Base-by-base conservation (phyloP, 768 basidiomycete species). In the Candolleomyces efflorescens region DNA sequence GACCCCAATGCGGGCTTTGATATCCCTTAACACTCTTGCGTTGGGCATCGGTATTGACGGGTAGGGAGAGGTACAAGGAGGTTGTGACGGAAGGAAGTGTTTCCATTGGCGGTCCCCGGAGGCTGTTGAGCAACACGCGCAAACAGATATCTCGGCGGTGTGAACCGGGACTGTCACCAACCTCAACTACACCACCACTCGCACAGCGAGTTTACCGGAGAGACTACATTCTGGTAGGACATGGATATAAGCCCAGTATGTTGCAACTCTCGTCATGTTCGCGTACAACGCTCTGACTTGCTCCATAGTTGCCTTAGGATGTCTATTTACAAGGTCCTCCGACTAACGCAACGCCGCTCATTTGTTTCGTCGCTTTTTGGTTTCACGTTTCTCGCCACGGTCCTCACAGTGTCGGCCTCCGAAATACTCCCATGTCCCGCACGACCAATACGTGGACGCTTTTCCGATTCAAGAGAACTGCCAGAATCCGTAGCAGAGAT, bases 371-470 rank as follows among this genome's bases (percentile, higher is more conserved):
- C 87, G 36, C 84, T 93, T 62, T 94, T 94, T 68, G 85, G 82
- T 65, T 71, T 90, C 64, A 93, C 91, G 3, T 91, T 90, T 71
- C 72, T 90, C 69, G 89, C 87, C 23, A 81, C 89, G 17, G 79
- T 93, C 59, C 61, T 90, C 60, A 92, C 91, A 54, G 91, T 94
- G 17, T 87, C 87, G 12, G 89, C 88, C 22, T 91, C 90, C 20
- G 83, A 81, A 67, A 75, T 92, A 41, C 74, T 93, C 32, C 90
- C 91, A 53, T 93, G 92, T 64, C 91, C 91, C 7, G 89, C 83
- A n/a, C 81, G 83, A 53, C 73, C 78, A 44, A 73, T 81, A 59
- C 80, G 82, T 63, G 36, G 36, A 26, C 82, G 86, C 24, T 85
- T 81, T 62, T 77, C 84, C 45, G 90, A 91, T 63, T 75, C 73